Conservation (phyloP, 257 asterid species). For the Osmanthus fragrans region DNA sequence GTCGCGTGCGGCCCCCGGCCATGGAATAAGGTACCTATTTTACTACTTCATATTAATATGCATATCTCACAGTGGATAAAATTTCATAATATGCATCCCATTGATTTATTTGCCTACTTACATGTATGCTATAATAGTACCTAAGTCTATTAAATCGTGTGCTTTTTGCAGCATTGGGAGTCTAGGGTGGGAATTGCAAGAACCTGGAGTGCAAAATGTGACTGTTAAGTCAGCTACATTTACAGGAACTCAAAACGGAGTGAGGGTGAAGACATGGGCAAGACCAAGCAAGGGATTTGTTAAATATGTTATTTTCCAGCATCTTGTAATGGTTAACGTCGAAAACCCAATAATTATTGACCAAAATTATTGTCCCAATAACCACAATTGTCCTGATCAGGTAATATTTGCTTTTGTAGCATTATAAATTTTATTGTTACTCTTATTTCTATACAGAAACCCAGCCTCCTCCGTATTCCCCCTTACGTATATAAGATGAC, state of each 20-base stretch:
- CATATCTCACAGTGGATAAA: too few relatives aligned
- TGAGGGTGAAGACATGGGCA: constrained; percentile 69
- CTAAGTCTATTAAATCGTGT: background rate
- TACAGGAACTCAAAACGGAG: constrained; percentile 53
- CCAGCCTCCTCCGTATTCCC: background rate
- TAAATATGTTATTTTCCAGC: constrained; percentile 34
- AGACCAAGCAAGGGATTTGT: constrained; percentile 63
- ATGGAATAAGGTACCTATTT: constrained; percentile 58
- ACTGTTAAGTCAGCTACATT: constrained; percentile 45
- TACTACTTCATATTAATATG: background rate
- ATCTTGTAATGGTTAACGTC: constrained; percentile 45
- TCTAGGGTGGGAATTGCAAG: constrained; percentile 50
- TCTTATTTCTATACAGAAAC: background rate
- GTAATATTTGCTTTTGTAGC: constrained; percentile 15
- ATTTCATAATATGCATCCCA: too few relatives aligned
- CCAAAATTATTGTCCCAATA: constrained; percentile 59
- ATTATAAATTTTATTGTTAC: too few relatives aligned
- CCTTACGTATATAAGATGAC: background rate
- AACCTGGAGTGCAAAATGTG: constrained; percentile 58
- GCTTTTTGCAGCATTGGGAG: constrained; percentile 55
- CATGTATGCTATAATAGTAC: background rate
- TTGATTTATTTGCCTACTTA: too few relatives aligned
- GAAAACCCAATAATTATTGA: constrained; percentile 56
- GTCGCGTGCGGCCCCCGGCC: constrained; percentile 75
- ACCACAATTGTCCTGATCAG: constrained; percentile 39